Conservation (phyloP, 176 grass and related monocot genomes). For the Paspalum notatum region DNA sequence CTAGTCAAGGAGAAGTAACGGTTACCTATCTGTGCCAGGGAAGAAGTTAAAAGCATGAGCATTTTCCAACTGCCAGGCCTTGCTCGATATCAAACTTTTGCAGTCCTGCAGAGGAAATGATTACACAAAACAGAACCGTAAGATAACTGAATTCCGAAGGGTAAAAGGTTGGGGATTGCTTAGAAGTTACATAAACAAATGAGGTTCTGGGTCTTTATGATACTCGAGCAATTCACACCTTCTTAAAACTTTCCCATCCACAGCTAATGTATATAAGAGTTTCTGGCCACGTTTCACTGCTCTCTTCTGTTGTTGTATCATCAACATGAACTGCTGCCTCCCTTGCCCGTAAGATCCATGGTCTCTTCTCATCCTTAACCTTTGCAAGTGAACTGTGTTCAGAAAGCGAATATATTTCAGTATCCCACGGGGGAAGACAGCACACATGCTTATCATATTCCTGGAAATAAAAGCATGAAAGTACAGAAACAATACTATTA, state of each 20-base stretch:
- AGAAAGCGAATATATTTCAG: constrained; percentile 31
- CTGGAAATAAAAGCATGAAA: constrained; percentile 23
- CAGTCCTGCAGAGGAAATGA: constrained; percentile 72
- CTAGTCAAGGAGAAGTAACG: not conserved
- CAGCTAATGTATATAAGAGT: constrained; percentile 97
- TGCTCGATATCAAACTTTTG: constrained; percentile 71
- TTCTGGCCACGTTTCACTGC: constrained; percentile 65
- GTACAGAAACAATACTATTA: constrained; percentile 21
- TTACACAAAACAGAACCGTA: constrained; percentile 34
- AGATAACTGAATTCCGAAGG: constrained; percentile 22
- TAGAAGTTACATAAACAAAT: constrained; percentile 21
- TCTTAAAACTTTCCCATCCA: constrained; percentile 97
- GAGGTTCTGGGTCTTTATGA: constrained; percentile 1
- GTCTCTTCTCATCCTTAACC: constrained; percentile 93
- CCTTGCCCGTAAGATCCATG: constrained; percentile 90
- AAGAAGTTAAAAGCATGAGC: constrained; percentile 99
- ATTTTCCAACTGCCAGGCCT: constrained; percentile 90
- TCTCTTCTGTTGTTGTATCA: constrained; percentile 54
- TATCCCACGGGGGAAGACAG: constrained; percentile 7
- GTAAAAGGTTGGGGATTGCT: constrained; percentile 13
- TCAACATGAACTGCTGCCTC: constrained; percentile 84
- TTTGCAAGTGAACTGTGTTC: constrained; percentile 63
- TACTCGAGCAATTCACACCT: constrained; percentile 50
- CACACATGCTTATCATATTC: constrained; percentile 22
- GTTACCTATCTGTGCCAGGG: constrained; percentile 92